Evolutionary conservation across 176 grass and related monocot genomes (phyloP).

Genomic region (Thinopyrum elongatum): DNA sequence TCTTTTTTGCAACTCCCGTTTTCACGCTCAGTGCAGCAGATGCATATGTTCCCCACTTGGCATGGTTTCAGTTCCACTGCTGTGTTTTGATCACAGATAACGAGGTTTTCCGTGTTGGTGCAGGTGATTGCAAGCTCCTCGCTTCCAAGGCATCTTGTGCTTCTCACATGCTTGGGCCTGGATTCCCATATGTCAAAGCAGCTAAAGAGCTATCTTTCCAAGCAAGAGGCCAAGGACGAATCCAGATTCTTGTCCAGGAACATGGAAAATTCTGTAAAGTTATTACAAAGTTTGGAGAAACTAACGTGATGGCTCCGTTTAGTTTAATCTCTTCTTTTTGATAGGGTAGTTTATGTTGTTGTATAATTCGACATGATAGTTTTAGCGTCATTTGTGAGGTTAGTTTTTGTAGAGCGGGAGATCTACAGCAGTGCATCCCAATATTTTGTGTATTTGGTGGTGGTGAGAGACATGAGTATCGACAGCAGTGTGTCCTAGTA

Average conservation of each 20-base stretch:
- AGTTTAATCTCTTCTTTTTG: background rate
- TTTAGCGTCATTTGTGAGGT: background rate
- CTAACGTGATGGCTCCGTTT: background rate
- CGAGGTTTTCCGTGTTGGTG: background rate
- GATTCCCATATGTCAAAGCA: slow-evolving; percentile 56
- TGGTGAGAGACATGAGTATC: background rate
- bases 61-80: background rate
- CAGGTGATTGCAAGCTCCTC: slow-evolving; percentile 63
- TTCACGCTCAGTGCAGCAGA: background rate
- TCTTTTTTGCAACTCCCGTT: background rate
- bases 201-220: slow-evolving; percentile 26
- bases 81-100: background rate
- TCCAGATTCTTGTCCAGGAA: slow-evolving; percentile 27
- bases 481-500: no score
- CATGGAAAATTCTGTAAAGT: slow-evolving; percentile 35
- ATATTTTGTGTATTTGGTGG: background rate
- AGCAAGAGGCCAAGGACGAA: slow-evolving; percentile 25
- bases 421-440: background rate
- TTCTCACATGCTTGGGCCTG: slow-evolving; percentile 53
- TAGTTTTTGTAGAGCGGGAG: background rate
- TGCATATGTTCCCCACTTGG: background rate
- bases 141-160: slow-evolving; percentile 59
- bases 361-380: background rate
- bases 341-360: background rate
- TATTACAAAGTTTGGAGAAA: slow-evolving; percentile 43